Conservation (phyloP, 768 basidiomycete species). For the Lyophyllum shimeji region DNA sequence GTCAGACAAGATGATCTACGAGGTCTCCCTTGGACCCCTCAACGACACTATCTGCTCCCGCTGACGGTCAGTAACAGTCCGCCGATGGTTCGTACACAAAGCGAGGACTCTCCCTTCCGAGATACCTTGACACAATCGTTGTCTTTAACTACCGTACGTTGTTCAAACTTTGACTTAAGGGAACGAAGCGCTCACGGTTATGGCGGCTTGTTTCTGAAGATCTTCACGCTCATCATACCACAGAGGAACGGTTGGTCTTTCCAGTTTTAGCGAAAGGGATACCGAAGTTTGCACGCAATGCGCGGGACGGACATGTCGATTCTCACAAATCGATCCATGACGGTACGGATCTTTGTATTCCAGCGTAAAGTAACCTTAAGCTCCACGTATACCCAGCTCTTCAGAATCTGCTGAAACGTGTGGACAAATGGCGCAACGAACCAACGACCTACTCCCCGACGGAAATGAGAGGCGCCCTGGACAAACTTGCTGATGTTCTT, state of each 20-base stretch:
- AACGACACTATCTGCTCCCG: too few species aligned
- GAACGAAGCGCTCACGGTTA: not conserved
- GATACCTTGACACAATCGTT: conserved; percentile 40
- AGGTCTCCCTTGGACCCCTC: not conserved
- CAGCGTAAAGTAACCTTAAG: not conserved
- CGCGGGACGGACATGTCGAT: conserved; percentile 43
- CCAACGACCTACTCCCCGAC: conserved; percentile 47
- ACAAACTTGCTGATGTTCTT: conserved; percentile 47
- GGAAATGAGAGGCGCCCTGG: conserved; percentile 49
- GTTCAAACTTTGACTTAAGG: not conserved
- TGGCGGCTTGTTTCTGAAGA: conserved; percentile 30
- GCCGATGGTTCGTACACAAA: conserved; percentile 52
- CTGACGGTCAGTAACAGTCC: not conserved
- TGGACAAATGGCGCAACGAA: conserved; percentile 41
- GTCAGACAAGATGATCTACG: conserved; percentile 11
- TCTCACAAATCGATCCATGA: conserved; percentile 56
- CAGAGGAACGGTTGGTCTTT: conserved; percentile 53
- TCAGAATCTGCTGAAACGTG: conserved; percentile 37
- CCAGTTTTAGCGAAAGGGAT: conserved; percentile 49
- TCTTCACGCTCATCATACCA: conserved; percentile 54
- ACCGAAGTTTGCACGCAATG: conserved; percentile 41
- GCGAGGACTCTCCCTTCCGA: conserved; percentile 40
- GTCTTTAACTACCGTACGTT: conserved; percentile 40
- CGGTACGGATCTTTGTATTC: conserved; percentile 26
- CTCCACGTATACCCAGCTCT: conserved; percentile 32